Base-by-base conservation (phyloP, 768 basidiomycete genomes). In the Rickenella mellea region DNA sequence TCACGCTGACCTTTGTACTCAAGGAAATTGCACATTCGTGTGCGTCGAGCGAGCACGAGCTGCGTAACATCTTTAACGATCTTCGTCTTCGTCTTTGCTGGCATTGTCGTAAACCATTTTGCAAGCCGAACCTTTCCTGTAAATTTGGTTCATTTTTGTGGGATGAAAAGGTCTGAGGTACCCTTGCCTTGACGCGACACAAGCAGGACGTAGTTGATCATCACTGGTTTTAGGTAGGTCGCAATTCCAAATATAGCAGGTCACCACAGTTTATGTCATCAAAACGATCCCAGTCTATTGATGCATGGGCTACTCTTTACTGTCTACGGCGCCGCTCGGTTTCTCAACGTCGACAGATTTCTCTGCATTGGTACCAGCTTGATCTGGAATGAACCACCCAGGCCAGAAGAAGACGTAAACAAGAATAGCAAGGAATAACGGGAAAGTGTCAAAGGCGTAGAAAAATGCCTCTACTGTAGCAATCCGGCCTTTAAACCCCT, bases 51-150 rank as follows among this genome's bases (percentile, higher is more conserved):
- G 33, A 94, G 69, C 24, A 97, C 91, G 27, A 96, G 74, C 61
- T 92, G 89, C 1, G 91, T 93, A 24, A 97, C 85, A 56, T 98
- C 94, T 64, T 90, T 92, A 49, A 96, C 81, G 55, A 94, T 91
- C 74, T 92, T 94, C 42, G 74, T 72, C 61, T 90, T 93, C 27
- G 68, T 67, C 61, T 91, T 89, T 17, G 80, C 69, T 24, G 84
- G 68, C 62, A 92, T 70, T 1, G 94, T 87, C 15, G 77, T 73
- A 60, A 89, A 98, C 94, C 94, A 98, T 73, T 98, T 98, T 24
- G 91, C 80, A 27, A 97, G 76, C 41, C 94, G 79, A 39, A 97
- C 77, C 67, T 94, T 94, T 51, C 93, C 90, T 93, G 52, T 17
- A 28, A 20, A 48, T 27, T 10, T 10, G 10, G 39, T 24, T 25